Evolutionary conservation across 2,329 filamentous ascomycete species (phyloP).

Genomic region (Kalmusia sp.): DNA sequence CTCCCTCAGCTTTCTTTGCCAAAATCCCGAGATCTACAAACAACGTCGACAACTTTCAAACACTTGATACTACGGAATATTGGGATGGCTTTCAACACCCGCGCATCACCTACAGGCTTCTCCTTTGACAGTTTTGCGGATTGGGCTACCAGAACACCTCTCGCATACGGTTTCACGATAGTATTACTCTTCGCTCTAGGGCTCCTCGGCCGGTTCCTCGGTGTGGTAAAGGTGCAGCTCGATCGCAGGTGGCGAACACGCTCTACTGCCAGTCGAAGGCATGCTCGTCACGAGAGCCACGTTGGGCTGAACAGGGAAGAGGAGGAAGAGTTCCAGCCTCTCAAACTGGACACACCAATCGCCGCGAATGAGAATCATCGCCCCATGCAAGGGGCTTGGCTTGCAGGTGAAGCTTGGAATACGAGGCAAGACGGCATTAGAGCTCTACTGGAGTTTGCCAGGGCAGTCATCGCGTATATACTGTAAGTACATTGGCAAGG

Average conservation of each 20-base stretch:
- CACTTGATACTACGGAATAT: no score
- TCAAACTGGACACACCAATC: conserved; percentile 1
- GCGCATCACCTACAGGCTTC: conserved; percentile 15
- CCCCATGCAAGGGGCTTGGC: conserved; percentile 21
- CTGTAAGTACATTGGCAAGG: conserved; percentile 24
- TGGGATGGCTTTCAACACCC: neutral
- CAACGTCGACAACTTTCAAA: no score
- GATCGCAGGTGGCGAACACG: conserved; percentile 28
- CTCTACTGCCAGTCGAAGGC: neutral
- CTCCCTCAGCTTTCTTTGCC: no score
- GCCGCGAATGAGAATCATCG: neutral
- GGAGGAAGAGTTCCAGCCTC: conserved; percentile 4
- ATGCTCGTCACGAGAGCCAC: conserved; percentile 12
- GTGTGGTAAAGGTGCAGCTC: conserved; percentile 33
- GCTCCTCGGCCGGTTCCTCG: conserved; percentile 39
- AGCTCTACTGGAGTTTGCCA: conserved; percentile 29
- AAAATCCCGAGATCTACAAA: no score
- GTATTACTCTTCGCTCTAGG: conserved; percentile 36
- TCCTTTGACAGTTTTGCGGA: conserved; percentile 33
- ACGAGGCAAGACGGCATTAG: conserved; percentile 26
- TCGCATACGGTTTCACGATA: conserved; percentile 31
- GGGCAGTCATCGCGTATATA: conserved; percentile 37
- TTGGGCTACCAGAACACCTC: conserved; percentile 36
- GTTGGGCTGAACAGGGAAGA: neutral
- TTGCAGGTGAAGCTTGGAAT: conserved; percentile 26